Evolutionary conservation across 352 stramenopile species (phyloP).

Genomic region (Pythium periplocum): DNA sequence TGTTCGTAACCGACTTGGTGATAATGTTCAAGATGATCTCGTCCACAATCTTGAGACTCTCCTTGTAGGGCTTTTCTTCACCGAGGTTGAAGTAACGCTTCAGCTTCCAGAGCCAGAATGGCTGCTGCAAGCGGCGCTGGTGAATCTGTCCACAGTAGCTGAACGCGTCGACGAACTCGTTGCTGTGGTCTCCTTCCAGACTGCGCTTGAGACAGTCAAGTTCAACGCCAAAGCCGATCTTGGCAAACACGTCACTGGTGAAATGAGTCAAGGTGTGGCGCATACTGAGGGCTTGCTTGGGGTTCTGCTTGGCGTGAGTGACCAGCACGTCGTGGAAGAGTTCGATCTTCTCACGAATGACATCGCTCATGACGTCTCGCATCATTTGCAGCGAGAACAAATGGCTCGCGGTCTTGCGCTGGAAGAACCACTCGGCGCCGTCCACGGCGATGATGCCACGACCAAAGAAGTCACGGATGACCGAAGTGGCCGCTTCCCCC

Average conservation of each 20-base stretch:
- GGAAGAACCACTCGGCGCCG: constrained; percentile 48
- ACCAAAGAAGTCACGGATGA: constrained; percentile 42
- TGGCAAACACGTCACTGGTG: constrained; percentile 50
- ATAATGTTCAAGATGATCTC: constrained; percentile 46
- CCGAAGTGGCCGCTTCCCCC: constrained; percentile 22
- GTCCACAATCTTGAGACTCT: constrained; percentile 36
- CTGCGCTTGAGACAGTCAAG: constrained; percentile 27
- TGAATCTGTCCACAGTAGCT: constrained; percentile 9
- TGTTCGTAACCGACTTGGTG: constrained; percentile 31
- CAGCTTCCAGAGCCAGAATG: constrained; percentile 30
- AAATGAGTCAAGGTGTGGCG: constrained; percentile 19
- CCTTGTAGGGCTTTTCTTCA: constrained; percentile 33
- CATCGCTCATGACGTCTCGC: constrained; percentile 28
- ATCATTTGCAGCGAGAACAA: constrained; percentile 70
- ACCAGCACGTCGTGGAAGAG: constrained; percentile 10
- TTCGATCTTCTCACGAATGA: constrained; percentile 18
- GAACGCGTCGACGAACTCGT: constrained; percentile 15
- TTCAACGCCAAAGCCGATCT: constrained; percentile 58
- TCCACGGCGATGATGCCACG: constrained; percentile 63
- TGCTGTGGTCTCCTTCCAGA: constrained; percentile 9
- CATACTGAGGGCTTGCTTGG: constrained; percentile 7
- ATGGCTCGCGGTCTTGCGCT: constrained; percentile 79
- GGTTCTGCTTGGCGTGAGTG: constrained; percentile 1
- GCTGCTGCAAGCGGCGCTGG: constrained; percentile 25
- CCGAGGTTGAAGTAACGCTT: constrained; percentile 31